Evolutionary conservation across 2,329 filamentous ascomycete genomes (phyloP).

Genomic region (Beauveria sp.): DNA sequence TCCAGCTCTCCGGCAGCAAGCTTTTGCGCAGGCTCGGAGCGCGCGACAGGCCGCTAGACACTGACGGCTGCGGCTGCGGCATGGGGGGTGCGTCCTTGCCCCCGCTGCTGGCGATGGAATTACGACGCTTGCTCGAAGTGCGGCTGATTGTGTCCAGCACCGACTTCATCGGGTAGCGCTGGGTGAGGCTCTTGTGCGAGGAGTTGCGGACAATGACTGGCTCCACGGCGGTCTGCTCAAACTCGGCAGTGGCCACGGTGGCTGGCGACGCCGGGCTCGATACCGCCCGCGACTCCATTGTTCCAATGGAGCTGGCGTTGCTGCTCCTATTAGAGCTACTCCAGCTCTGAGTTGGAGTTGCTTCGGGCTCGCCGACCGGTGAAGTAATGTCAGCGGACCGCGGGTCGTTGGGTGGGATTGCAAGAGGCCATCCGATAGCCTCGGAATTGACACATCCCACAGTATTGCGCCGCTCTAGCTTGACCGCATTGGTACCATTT

Average conservation of each 20-base stretch:
- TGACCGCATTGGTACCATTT: conserved; percentile 40
- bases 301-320: not conserved
- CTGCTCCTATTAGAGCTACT: conserved; percentile 2
- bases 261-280: not conserved
- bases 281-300: not conserved
- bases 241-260: not conserved
- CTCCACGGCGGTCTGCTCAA: not conserved
- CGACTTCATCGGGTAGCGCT: conserved; percentile 9
- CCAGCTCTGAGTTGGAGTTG: not conserved
- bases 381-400: not conserved
- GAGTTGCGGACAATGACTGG: conserved; percentile 11
- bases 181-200: conserved; percentile 10
- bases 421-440: conserved; percentile 17
- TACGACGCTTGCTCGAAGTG: conserved; percentile 3
- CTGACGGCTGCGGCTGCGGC: conserved; percentile 1
- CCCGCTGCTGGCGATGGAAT: not conserved
- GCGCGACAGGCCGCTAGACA: not conserved
- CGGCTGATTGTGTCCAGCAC: conserved; percentile 6
- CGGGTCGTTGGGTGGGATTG: conserved; percentile 10
- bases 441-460: conserved; percentile 17
- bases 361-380: not conserved
- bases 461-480: conserved; percentile 14
- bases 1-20: conserved; percentile 14
- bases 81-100: conserved; percentile 6
- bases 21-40: conserved; percentile 14